These are phyloP conservation scores for Cutaneotrichosporon cavernicola DNA, from an alignment of 1,284 basidiomycete genomes.

Conservation along the genomic window DNA sequence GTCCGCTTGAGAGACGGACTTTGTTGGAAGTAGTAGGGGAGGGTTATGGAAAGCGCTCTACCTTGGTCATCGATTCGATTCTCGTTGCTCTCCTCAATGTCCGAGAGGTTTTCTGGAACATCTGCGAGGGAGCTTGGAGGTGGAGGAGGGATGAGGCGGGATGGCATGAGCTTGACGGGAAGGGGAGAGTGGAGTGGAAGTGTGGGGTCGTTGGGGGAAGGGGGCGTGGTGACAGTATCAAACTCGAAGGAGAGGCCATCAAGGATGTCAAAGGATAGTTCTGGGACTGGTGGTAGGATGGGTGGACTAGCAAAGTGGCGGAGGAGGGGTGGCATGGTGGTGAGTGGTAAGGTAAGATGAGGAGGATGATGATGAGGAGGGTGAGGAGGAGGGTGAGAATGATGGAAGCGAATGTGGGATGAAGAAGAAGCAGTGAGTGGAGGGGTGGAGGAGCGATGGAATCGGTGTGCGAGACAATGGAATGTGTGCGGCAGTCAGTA, in stretches of 20 bases:
- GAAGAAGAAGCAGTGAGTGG: not conserved
- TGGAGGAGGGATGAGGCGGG: not conserved
- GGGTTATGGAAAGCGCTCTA: not conserved
- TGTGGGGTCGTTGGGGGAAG: not conserved
- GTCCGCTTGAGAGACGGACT: not conserved
- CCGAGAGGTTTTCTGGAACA: conserved; percentile 3
- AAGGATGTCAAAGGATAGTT: not conserved
- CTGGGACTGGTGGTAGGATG: conserved; percentile 5
- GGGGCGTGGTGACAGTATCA: not conserved
- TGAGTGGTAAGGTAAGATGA: not conserved
- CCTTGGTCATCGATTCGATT: not conserved
- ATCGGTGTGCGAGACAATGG: not conserved
- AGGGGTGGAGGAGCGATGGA: not conserved
- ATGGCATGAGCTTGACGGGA: not conserved
- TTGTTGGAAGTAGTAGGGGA: not conserved
- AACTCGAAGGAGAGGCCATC: conserved; percentile 1
- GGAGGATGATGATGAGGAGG: not conserved
- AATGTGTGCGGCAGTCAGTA: not conserved
- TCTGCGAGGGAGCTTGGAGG: not conserved
- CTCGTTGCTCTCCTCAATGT: not conserved
- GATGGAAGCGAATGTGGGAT: not conserved
- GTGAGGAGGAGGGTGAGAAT: not conserved
- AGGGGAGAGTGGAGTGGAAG: not conserved
- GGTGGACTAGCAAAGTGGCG: not conserved
- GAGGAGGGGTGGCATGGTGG: not conserved